Evolutionary conservation across 2,329 filamentous ascomycete species (phyloP), one percentile per base, ranked within the genome.

Genomic region (Ophiognomonia clavigignenti-juglandacearum): DNA sequence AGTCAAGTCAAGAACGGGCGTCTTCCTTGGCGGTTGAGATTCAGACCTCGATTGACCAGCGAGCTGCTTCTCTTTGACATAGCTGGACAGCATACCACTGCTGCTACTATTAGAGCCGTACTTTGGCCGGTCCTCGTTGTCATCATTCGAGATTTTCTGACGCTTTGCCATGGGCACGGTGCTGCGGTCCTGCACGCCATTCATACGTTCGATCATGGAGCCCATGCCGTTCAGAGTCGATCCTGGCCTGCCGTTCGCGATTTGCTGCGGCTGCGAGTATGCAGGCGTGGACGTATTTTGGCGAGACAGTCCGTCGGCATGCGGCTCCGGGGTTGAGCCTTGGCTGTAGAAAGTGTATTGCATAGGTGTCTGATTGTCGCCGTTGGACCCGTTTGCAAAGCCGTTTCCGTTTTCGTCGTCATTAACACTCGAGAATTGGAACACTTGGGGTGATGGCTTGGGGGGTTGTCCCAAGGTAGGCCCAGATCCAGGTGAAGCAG

Each of bases 131-230:
- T 38, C 23, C 19, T 26, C 31, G 45, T 66, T 57, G 16, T 69
- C 61, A 39, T 71, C 61, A 27, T 74, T 68, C 39, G 73, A 68
- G 8, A 77, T 64, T 60, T 82, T 90, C 44, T 81, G 68, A 43
- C 82, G 82, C 66, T 92, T 92, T 23, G 74, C 69, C 18, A 86
- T 80, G 3, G 75, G 72, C 24, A 71, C 59, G 63, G 73, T 53
- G 59, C 70, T 57, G 22, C 90, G 85, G 43, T 84, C 76, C 54
- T 87, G 77, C 13, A 95, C 78, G 54, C 85, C 83, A 61, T 91
- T 88, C 61, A 90, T 73, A 26, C 81, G 78, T 63, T 95, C 88
- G 38, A 95, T 80, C 68, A 90, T 80, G 46, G 68, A 67, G 9
- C 75, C 73, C 55, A 80, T 74, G 22, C 79, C 77, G 42, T 60